Percentiles rank a stretch among this genome's conserved stretches.
Evolutionary conservation across 257 asterid genomes (phyloP).

Genomic region (Plantago elongata): DNA sequence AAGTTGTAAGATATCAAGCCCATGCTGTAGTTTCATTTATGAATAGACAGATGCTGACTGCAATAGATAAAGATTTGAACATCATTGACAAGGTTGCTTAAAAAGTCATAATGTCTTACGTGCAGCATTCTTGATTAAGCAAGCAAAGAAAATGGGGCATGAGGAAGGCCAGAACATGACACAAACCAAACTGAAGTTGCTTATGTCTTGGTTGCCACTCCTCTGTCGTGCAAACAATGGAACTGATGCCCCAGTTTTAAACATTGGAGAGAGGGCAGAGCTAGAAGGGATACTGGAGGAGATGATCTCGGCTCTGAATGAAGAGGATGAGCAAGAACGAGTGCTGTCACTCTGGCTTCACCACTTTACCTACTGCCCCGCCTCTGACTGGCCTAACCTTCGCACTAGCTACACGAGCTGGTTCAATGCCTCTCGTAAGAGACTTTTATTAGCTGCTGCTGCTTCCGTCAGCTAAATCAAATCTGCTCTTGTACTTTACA

Average conservation of each 20-base stretch:
- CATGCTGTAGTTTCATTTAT: no score
- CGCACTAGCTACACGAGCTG: slow-evolving; percentile 63
- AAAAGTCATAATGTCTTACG: background rate
- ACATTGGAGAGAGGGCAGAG: slow-evolving; percentile 56
- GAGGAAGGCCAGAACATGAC: slow-evolving; percentile 21
- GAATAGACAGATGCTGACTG: no score
- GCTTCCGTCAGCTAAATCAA: background rate
- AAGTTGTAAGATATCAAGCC: no score
- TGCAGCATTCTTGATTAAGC: slow-evolving; percentile 69
- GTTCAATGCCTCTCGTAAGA: slow-evolving; percentile 53
- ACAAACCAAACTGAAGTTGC: slow-evolving; percentile 54
- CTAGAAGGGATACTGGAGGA: slow-evolving; percentile 56
- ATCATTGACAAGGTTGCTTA: background rate
- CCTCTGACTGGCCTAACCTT: slow-evolving; percentile 93
- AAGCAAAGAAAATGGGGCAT: slow-evolving; percentile 48
- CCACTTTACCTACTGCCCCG: slow-evolving; percentile 71
- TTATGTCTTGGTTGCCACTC: slow-evolving; percentile 76
- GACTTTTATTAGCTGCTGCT: slow-evolving; percentile 26
- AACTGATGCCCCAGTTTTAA: slow-evolving; percentile 65
- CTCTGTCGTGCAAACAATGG: slow-evolving; percentile 79
- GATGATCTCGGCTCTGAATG: slow-evolving; percentile 46
- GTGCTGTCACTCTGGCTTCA: slow-evolving; percentile 89
- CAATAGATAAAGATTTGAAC: background rate
- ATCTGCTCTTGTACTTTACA: background rate
- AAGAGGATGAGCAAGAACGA: slow-evolving; percentile 72